Base-by-base conservation (phyloP, 345 rosid genomes). In the Schrenkiella parvula region DNA sequence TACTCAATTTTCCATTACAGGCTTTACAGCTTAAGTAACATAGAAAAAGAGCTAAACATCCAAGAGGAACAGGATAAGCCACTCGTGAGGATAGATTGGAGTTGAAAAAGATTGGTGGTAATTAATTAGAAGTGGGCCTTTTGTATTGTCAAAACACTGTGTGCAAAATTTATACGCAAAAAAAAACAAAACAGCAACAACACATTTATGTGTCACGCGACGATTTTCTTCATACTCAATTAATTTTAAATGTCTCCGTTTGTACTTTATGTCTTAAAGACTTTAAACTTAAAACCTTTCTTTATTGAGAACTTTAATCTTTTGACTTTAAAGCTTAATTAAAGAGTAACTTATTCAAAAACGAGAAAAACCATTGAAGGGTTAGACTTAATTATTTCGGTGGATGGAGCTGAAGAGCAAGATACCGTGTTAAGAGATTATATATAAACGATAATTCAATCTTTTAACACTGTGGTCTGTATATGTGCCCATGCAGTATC, bases 1-100 rank as follows among this genome's bases (percentile, higher is more conserved):
- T 37, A 39, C 4, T 15, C 11, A 34, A 51, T 50, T 34, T 26
- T 50, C 50, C 32, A 71, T 28, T 28, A 28, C 59, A n/a, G n/a
- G n/a, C n/a, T n/a, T n/a, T n/a, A n/a, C n/a, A n/a, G n/a, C n/a
- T n/a, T n/a, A n/a, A n/a, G n/a, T n/a, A n/a, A n/a, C 34, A 68
- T 17, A 42, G 18, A 58, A 28, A 28, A 39, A 59, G 37, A 50
- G 52, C 34, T 29, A 60, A 25, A 52, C 63, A 62, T 62, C 54
- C 25, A 63, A 72, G 61, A 62, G 31, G 25, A 72, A 62, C 21
- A 51, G 63, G 10, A 29, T 35, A 52, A 44, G 25, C 44, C 76
- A 52, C 69, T 59, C 29, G n/a, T 10, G 8, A 38, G 26, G 4
- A 13, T 39, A 50, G 13, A 28, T 42, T 37, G n/a, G 28, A 35